phyloP scores from a whole-genome alignment of 345 rosid species.

The Lepidium sativum region DNA sequence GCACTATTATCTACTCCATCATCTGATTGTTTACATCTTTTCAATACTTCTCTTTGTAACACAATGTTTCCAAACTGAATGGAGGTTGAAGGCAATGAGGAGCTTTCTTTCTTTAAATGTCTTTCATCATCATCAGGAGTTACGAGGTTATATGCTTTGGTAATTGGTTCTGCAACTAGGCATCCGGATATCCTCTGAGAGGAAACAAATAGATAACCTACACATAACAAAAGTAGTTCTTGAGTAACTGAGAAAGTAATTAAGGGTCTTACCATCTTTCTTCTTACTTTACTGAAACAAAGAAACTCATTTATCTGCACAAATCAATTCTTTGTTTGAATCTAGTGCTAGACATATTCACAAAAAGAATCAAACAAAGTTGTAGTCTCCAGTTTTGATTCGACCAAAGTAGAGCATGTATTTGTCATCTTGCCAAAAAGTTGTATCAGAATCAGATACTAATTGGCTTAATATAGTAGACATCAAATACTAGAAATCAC shows the following conservation, averaged over 20 bases:
- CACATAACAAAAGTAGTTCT: conserved; percentile 6
- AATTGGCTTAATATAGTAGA: not conserved
- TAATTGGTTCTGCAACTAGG: conserved; percentile 69
- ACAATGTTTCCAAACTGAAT: conserved; percentile 58
- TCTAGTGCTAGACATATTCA: too few relatives aligned
- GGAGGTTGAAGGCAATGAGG: conserved; percentile 25
- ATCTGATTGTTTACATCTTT: conserved; percentile 26
- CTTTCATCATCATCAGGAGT: conserved; percentile 24
- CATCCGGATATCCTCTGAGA: conserved; percentile 64
- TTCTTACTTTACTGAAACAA: not conserved
- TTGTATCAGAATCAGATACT: not conserved
- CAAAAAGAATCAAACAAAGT: too few relatives aligned
- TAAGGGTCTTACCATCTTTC: not conserved
- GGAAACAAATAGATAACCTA: conserved; percentile 72
- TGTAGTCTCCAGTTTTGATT: too few relatives aligned
- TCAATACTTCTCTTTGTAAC: conserved; percentile 48
- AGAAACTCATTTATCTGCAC: not conserved
- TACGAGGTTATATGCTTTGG: conserved; percentile 60
- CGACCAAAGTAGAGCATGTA: not conserved
- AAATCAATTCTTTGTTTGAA: not conserved
- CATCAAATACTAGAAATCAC: not conserved
- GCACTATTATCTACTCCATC: conserved; percentile 34
- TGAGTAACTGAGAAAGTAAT: not conserved
- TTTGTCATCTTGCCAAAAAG: not conserved
- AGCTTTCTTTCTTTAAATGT: conserved; percentile 27